phyloP scores from a whole-genome alignment of 768 basidiomycete genomes.

The Termitomyces sp. region DNA sequence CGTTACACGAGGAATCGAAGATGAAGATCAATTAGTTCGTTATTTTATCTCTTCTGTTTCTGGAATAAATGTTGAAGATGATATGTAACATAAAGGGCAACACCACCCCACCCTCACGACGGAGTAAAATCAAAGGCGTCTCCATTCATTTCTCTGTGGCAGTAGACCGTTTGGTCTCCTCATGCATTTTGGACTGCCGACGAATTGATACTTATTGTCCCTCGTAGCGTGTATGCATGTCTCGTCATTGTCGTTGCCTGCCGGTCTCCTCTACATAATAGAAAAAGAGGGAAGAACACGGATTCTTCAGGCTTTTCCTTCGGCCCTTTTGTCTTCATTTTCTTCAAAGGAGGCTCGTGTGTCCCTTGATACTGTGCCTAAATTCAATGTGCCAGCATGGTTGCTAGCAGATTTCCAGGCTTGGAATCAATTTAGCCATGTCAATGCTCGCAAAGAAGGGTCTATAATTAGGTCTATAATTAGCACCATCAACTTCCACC shows the following conservation, averaged over 20 bases:
- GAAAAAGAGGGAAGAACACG: background rate
- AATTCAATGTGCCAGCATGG: background rate
- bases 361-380: background rate
- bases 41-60: background rate
- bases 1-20: conserved; percentile 48
- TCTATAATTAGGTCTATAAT: background rate
- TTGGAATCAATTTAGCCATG: background rate
- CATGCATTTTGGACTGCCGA: background rate
- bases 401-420: background rate
- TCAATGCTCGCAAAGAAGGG: background rate
- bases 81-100: background rate
- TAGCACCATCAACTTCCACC: conserved; percentile 5
- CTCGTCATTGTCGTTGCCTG: background rate
- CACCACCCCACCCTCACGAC: background rate
- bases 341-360: no score
- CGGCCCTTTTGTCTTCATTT: no score
- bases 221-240: background rate
- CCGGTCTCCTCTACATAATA: background rate
- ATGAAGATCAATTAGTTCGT: conserved; percentile 13
- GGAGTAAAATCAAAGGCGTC: background rate
- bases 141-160: background rate
- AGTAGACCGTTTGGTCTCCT: background rate
- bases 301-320: background rate
- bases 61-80: background rate
- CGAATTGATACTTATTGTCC: background rate